phyloP scores from a whole-genome alignment of 768 basidiomycete genomes.

The Rhodotorula graminis region DNA sequence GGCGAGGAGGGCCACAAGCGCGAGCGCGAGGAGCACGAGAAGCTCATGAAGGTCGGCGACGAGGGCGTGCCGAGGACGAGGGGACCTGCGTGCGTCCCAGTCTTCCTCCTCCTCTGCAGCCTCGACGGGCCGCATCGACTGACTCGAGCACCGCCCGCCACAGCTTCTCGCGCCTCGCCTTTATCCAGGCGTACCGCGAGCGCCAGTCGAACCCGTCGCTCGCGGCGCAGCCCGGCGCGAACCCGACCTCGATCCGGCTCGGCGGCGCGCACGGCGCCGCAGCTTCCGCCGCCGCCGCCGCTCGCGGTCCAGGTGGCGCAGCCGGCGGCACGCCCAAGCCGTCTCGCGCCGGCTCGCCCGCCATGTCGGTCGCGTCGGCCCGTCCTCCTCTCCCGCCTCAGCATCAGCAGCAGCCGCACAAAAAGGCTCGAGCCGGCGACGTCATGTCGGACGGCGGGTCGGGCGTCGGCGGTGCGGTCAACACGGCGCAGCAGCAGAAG shows the following conservation, averaged over 20 bases:
- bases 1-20: conserved; percentile 15
- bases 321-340: background rate
- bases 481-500: conserved; percentile 10
- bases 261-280: background rate
- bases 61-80: conserved; percentile 30
- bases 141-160: no score
- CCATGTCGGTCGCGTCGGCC: conserved; percentile 5
- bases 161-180: conserved; percentile 38
- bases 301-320: background rate
- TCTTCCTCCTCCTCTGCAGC: background rate
- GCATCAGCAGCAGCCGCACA: background rate
- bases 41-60: conserved; percentile 36
- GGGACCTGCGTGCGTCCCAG: conserved; percentile 27
- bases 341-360: conserved; percentile 19
- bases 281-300: background rate
- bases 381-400: no score
- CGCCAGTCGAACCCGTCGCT: conserved; percentile 22
- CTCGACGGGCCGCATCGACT: background rate
- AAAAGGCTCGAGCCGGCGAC: conserved; percentile 5
- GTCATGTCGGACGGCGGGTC: conserved; percentile 25
- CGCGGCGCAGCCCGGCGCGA: conserved; percentile 27
- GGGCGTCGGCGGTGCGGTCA: conserved; percentile 1
- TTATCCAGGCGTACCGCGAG: conserved; percentile 38
- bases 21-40: conserved; percentile 33
- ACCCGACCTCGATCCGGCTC: conserved; percentile 31